Evolutionary conservation across 768 basidiomycete species (phyloP), one percentile per base, ranked within the genome.

Genomic region (Favolaschia claudopus): DNA sequence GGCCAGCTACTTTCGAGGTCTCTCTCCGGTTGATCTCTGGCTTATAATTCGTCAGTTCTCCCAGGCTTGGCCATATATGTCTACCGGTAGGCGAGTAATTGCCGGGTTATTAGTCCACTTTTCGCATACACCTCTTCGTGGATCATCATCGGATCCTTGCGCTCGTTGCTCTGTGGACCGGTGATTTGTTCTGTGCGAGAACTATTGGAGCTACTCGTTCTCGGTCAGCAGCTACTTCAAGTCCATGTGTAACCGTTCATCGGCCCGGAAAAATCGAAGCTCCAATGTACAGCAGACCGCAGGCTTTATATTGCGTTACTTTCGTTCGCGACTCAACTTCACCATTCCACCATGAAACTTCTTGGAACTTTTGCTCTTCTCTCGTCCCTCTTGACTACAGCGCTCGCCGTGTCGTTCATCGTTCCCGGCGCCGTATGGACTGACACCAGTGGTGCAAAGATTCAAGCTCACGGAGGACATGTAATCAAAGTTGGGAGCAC

Each of bases 381-480:
- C 5, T 39, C 33, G 9, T 53, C 59, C 1, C 19, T 60, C 13
- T 10, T 60, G 17, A 52, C 58, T 19, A 40, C 51, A 12, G 58
- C 51, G 37, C 20, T 59, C 13, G 58, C 58, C 4, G 58, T 53
- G 25, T 59, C 58, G n/a, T 59, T 53, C 31, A 59, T 59, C 31
- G 50, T 59, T 12, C 58, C 58, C 2, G 58, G 58, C 24, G 58
- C 58, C 1, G 58, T 59, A n/a, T 59, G 58, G 58, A 40, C 44
- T 8, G 58, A 59, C 37, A 59, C 58, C 3, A 59, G 58, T 22
- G 58, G 58, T 10, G 38, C 58, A 7, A 59, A 59, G 38, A 59
- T 59, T 22, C 29, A 14, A 7, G 50, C 58, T 2, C 58, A 59
- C 27, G 58, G 58, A 14, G 58, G 58, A 13, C 58, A 59, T 53